Evolutionary conservation across 2,329 filamentous ascomycete genomes (phyloP).

Genomic region (Fusarium xyrophilum): DNA sequence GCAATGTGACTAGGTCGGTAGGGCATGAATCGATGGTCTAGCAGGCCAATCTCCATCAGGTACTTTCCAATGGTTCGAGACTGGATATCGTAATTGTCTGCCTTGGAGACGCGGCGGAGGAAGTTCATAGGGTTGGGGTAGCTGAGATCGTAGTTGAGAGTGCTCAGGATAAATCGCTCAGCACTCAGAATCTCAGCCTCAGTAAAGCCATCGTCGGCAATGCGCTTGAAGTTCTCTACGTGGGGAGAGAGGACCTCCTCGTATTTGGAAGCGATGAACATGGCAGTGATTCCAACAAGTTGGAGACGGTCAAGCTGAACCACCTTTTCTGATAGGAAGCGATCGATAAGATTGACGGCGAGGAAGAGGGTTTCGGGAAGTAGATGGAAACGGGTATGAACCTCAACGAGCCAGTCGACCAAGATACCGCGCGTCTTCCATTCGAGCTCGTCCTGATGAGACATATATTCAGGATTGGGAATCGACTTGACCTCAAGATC

Average conservation of each 20-base stretch:
- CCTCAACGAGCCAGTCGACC: conserved; percentile 97
- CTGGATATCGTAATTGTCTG: conserved; percentile 98
- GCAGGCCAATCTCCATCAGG: conserved; percentile 92
- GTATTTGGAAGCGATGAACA: conserved; percentile 99
- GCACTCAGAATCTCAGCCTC: conserved; percentile 95
- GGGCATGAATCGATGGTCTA: conserved; percentile 92
- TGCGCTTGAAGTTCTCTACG: conserved; percentile 94
- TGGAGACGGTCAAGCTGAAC: conserved; percentile 96
- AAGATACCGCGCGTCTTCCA: conserved; percentile 99
- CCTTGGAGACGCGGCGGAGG: conserved; percentile 96
- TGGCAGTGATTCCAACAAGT: conserved; percentile 95
- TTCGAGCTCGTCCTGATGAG: conserved; percentile 90
- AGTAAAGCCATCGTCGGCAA: conserved; percentile 94
- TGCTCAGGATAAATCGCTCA: conserved; percentile 91
- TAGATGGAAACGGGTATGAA: conserved; percentile 95
- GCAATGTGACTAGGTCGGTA: conserved; percentile 90
- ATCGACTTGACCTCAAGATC: conserved; percentile 80
- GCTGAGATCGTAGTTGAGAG: conserved; percentile 94
- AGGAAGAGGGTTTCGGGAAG: conserved; percentile 96
- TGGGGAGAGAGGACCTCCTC: conserved; percentile 97
- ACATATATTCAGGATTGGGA: conserved; percentile 94
- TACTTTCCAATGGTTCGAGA: conserved; percentile 98
- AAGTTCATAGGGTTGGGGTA: conserved; percentile 99
- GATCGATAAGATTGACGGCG: conserved; percentile 97
- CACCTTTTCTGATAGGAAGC: conserved; percentile 93